phyloP scores from a whole-genome alignment of 2,329 filamentous ascomycete genomes.

The Penicillium janthinellum region DNA sequence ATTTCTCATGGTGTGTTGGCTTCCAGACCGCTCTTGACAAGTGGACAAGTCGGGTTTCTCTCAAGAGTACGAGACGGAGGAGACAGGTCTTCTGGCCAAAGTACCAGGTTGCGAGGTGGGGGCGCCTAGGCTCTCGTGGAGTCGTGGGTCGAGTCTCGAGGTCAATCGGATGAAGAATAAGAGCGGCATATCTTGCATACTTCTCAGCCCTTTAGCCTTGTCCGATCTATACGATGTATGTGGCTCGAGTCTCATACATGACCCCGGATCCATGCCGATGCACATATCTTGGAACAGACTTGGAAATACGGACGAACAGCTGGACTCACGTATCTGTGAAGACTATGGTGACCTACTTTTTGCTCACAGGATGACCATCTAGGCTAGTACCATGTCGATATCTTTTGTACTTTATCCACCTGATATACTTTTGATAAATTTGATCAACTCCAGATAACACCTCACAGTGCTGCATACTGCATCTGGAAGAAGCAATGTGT shows the following conservation, averaged over 20 bases:
- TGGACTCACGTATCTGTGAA: not conserved
- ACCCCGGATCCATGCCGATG: not conserved
- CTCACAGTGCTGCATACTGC: not conserved
- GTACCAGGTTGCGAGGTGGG: not conserved
- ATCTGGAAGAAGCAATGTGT: not conserved
- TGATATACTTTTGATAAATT: not conserved
- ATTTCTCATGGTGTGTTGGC: constrained; percentile 13
- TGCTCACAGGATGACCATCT: not conserved
- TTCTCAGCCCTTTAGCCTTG: not conserved
- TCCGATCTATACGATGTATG: not conserved
- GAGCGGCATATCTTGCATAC: not conserved
- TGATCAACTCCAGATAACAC: too few relatives aligned
- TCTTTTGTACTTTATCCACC: not conserved
- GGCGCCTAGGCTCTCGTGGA: not conserved
- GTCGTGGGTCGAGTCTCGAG: not conserved
- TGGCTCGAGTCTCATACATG: not conserved
- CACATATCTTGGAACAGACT: not conserved
- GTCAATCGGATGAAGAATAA: not conserved
- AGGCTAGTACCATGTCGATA: not conserved
- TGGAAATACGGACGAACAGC: not conserved
- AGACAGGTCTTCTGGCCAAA: not conserved
- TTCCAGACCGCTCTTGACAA: constrained; percentile 13
- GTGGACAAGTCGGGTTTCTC: constrained; percentile 1
- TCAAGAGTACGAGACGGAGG: not conserved
- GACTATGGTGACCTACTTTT: not conserved